Evolutionary conservation across 1,139 yeast species (phyloP), one percentile per base, ranked within the genome.

Genomic region (Pichia norvegensis): DNA sequence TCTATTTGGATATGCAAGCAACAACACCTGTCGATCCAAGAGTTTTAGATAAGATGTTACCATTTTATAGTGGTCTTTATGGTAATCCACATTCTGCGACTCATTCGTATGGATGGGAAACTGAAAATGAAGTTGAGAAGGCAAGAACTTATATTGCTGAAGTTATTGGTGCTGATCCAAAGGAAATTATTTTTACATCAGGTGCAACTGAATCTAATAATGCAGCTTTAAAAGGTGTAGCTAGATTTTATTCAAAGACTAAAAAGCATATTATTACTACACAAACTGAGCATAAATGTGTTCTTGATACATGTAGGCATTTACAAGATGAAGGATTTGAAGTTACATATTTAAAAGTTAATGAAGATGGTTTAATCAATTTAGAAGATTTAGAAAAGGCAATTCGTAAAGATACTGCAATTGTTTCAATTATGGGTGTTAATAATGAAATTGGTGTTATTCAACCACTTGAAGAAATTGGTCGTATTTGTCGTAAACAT

Each of bases 101-200:
- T 13, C 97, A 92, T 63, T 78, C 95, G n/a, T 92, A 92, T 63
- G 99, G 99, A 33, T 92, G 99, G 99, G 99, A 92, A 68, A 85
- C 98, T 6, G 97, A 90, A 49, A 78, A 76, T 56, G 96, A 85
- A 50, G 95, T 94, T 33, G 98, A 92, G 62, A 71, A 70, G 47
- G 95, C 98, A 4, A 78, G 99, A 60, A 74, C 70, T 45, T 74
- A 88, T 57, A 73, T 92, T 46, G 97, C 98, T 4, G 72, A 73
- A 36, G 76, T 92, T 45, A 88, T 94, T 56, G 79, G 80, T 35
- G 98, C 98, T 23, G 97, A 92, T 63, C 88, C 97, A 42, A 92
- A 90, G 69, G 98, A 94, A 68, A 92, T 92, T 57, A 84, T 92
- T 46, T 90, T 92, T 71, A 92, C 97, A 1, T 84, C 95, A 5